These are phyloP conservation scores for Fusarium siculi DNA, from an alignment of 2,329 filamentous ascomycete genomes.

Conservation along the genomic window DNA sequence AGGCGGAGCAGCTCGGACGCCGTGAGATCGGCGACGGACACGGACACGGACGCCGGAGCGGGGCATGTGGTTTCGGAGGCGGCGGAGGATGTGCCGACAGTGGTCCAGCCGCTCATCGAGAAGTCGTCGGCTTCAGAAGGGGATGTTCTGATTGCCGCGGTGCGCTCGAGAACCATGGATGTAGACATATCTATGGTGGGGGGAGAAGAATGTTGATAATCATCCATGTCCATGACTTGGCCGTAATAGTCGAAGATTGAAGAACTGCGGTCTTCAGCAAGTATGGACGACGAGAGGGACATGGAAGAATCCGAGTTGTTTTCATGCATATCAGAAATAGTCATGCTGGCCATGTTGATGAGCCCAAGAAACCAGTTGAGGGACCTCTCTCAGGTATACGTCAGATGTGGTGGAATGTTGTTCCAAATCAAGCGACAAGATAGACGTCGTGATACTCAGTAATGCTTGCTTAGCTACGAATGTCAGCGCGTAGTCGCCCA, in stretches of 20 bases:
- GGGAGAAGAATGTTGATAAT: constrained; percentile 4
- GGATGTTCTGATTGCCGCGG: constrained; percentile 3
- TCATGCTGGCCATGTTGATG: neutral
- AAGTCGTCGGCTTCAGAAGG: constrained; percentile 14
- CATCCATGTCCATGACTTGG: neutral
- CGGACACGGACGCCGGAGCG: constrained; percentile 27
- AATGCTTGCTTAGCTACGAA: neutral
- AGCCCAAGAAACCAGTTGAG: neutral
- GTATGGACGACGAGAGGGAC: constrained; percentile 19
- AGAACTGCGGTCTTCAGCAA: constrained; percentile 10
- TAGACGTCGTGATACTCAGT: neutral
- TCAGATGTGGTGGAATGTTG: constrained; percentile 9
- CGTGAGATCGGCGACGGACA: constrained; percentile 13
- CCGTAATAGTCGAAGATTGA: neutral
- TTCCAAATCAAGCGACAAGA: neutral
- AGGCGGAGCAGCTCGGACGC: constrained; percentile 19
- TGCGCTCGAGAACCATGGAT: constrained; percentile 17
- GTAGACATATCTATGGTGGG: constrained; percentile 14
- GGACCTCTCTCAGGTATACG: neutral
- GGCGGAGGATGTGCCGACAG: constrained; percentile 2
- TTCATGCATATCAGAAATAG: constrained; percentile 5
- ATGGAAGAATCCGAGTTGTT: constrained; percentile 1
- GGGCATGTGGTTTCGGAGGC: constrained; percentile 30
- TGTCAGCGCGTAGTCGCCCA: neutral
- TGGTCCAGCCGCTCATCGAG: constrained; percentile 27